Evolutionary conservation across 768 basidiomycete species (phyloP).

Genomic region (Amanita polypyramis): DNA sequence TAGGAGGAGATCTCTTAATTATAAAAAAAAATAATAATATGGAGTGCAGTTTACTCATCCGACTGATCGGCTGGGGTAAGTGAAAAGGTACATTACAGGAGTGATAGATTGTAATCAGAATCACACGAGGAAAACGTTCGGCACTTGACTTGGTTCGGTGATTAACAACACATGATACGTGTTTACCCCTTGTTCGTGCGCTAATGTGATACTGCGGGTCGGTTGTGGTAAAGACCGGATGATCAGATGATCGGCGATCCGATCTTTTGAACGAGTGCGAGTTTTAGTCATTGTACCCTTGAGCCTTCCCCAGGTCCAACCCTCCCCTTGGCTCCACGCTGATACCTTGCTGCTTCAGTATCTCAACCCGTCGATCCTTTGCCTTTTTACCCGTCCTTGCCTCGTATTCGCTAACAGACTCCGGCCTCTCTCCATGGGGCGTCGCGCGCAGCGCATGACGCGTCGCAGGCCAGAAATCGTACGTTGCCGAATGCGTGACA

Average conservation of each 20-base stretch:
- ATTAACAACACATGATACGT: background rate
- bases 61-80: too few relatives aligned
- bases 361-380: slow-evolving; percentile 62
- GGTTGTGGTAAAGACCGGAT: background rate
- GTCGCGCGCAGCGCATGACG: slow-evolving; percentile 76
- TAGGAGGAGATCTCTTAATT: too few relatives aligned
- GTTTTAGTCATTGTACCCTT: background rate
- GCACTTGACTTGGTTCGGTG: too few relatives aligned
- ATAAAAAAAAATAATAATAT: too few relatives aligned
- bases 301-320: slow-evolving; percentile 27
- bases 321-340: slow-evolving; percentile 22
- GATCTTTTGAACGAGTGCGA: background rate
- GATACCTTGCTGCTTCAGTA: slow-evolving; percentile 61
- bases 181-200: too few relatives aligned
- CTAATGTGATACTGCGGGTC: too few relatives aligned
- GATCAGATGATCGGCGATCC: background rate
- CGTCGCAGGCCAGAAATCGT: slow-evolving; percentile 72
- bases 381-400: slow-evolving; percentile 51
- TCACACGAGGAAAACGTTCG: too few relatives aligned
- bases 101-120: too few relatives aligned
- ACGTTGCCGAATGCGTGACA: slow-evolving; percentile 70
- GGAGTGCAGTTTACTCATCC: too few relatives aligned
- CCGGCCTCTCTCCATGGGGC: slow-evolving; percentile 70
- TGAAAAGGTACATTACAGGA: too few relatives aligned
- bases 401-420: slow-evolving; percentile 68